Conservation (phyloP, 768 basidiomycete species). For the Sporobolomyces roseus region DNA sequence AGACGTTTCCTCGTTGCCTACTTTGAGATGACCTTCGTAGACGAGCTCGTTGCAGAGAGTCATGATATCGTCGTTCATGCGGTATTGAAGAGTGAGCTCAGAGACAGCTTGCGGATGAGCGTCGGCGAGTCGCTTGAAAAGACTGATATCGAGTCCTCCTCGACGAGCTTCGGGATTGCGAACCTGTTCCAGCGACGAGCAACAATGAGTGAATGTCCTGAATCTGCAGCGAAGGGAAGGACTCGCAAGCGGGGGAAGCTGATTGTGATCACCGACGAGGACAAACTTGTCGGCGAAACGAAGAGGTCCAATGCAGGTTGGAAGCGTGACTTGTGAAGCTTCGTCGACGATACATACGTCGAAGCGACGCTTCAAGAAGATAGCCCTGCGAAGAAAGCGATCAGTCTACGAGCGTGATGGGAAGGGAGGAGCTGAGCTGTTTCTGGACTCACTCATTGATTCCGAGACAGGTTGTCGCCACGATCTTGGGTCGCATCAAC, state of each 20-base stretch:
- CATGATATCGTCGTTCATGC: constrained; percentile 98
- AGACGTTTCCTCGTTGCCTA: constrained; percentile 72
- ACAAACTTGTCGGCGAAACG: constrained; percentile 86
- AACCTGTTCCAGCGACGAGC: constrained; percentile 58
- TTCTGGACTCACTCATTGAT: constrained; percentile 75
- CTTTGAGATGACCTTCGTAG: constrained; percentile 69
- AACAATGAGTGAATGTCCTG: not conserved
- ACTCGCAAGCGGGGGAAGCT: constrained; percentile 84
- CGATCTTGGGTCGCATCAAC: constrained; percentile 81
- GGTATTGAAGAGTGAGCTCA: constrained; percentile 81
- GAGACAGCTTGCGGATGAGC: constrained; percentile 70
- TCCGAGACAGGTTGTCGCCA: constrained; percentile 90
- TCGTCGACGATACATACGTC: constrained; percentile 98
- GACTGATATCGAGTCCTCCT: constrained; percentile 80
- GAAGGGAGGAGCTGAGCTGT: no score
- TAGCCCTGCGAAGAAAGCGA: constrained; percentile 55
- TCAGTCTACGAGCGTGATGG: no score
- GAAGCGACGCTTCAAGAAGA: constrained; percentile 79
- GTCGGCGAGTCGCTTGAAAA: constrained; percentile 83
- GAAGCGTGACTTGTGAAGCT: constrained; percentile 93
- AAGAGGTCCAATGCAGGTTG: constrained; percentile 88
- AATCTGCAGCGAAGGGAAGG: not conserved
- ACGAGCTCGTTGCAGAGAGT: constrained; percentile 78
- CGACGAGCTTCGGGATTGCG: constrained; percentile 71
- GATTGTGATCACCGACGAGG: constrained; percentile 95